Conservation (phyloP, 768 basidiomycete species). For the Ramaria rubella region DNA sequence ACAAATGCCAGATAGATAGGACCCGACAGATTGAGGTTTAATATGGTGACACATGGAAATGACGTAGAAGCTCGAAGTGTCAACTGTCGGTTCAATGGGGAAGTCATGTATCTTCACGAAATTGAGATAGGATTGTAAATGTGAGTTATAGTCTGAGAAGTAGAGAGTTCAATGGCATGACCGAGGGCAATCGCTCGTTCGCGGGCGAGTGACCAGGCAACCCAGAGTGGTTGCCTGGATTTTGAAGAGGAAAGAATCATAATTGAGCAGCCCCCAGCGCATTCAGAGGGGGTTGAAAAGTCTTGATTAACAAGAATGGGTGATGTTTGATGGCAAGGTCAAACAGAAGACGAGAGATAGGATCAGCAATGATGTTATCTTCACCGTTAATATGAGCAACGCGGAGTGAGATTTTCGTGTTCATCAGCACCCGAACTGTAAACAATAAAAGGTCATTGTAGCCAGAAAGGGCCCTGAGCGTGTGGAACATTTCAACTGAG, state of each 20-base stretch:
- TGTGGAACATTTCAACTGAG: too few species aligned
- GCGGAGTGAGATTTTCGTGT: constrained; percentile 12
- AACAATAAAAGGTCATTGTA: constrained; percentile 24
- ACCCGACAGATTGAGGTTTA: too few species aligned
- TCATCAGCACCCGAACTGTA: constrained; percentile 17
- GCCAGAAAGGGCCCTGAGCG: not conserved
- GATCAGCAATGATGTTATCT: constrained; percentile 26
- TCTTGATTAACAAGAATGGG: not conserved
- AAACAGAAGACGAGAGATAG: constrained; percentile 22
- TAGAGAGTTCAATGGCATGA: constrained; percentile 21
- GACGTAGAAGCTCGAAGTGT: constrained; percentile 11
- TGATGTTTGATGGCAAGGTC: not conserved
- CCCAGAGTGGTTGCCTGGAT: constrained; percentile 24
- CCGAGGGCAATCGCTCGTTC: too few species aligned
- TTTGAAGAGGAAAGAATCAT: not conserved
- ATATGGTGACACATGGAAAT: too few species aligned
- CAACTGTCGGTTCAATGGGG: too few species aligned
- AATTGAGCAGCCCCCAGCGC: not conserved
- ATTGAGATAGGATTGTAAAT: constrained; percentile 11
- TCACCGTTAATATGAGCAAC: constrained; percentile 23
- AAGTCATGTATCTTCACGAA: constrained; percentile 11
- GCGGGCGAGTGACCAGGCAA: constrained; percentile 31
- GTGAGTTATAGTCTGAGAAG: constrained; percentile 10
- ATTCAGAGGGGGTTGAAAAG: not conserved
- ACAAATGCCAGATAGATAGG: too few species aligned